These are phyloP conservation scores for Fusarium kyushuense DNA, from an alignment of 2,329 filamentous ascomycete species.

Conservation along the genomic window DNA sequence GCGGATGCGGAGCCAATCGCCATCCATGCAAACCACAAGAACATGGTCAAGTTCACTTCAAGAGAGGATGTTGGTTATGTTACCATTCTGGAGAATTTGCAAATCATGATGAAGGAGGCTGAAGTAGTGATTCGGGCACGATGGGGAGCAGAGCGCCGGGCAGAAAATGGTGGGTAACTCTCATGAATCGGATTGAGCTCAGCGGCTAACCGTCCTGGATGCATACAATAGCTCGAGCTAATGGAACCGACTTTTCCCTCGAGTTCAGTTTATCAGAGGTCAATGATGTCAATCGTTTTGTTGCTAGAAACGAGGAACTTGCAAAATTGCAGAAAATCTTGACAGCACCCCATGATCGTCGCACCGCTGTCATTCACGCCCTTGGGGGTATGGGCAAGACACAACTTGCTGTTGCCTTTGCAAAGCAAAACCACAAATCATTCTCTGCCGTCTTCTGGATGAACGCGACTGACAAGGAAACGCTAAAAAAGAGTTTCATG, in stretches of 20 bases:
- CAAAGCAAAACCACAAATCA: not conserved
- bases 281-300: not conserved
- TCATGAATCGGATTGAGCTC: too few species aligned
- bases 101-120: not conserved
- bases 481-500: not conserved
- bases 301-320: not conserved
- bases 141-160: not conserved
- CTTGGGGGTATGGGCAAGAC: slow-evolving; percentile 3
- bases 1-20: not conserved
- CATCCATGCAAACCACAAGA: not conserved
- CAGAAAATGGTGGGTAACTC: not conserved
- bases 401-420: not conserved
- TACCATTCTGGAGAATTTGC: not conserved
- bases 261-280: not conserved
- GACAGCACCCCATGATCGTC: not conserved
- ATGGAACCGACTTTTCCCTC: not conserved
- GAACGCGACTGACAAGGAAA: not conserved
- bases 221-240: not conserved
- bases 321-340: not conserved
- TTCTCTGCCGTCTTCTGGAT: not conserved
- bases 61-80: not conserved
- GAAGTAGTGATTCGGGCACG: not conserved
- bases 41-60: not conserved
- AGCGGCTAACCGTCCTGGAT: too few species aligned
- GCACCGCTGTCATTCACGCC: not conserved